A percentile compares a stretch with the other conserved stretches of the same genome.
Evolutionary conservation across 1,284 basidiomycete species (phyloP).

Genomic region (Puccinia coronata): DNA sequence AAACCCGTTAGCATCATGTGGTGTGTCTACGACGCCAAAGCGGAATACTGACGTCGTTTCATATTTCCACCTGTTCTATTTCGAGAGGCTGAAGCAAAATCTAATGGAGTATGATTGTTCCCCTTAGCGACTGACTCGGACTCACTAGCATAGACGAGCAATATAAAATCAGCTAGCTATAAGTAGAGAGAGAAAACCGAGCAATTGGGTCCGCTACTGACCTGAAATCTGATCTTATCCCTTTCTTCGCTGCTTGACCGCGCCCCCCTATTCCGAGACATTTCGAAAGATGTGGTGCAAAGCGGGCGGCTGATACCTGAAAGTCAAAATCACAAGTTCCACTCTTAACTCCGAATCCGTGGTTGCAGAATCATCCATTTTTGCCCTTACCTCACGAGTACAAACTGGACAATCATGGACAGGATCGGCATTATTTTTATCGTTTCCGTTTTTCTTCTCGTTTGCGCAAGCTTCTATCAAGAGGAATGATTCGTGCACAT

Average conservation of each 20-base stretch:
- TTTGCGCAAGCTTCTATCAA: not conserved
- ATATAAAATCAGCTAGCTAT: not conserved
- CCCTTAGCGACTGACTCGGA: slow-evolving; percentile 13
- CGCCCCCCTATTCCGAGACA: slow-evolving; percentile 39
- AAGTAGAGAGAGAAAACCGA: not conserved
- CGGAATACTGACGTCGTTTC: slow-evolving; percentile 25
- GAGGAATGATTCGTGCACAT: not conserved
- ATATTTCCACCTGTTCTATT: slow-evolving; percentile 24
- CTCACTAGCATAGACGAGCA: not conserved
- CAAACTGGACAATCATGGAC: slow-evolving; percentile 39
- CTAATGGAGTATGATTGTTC: not conserved
- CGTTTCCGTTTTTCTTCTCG: slow-evolving; percentile 33
- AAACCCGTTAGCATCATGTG: not conserved
- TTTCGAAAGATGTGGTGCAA: slow-evolving; percentile 47
- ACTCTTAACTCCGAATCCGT: not conserved
- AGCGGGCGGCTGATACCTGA: slow-evolving; percentile 45
- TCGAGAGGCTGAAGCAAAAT: not conserved
- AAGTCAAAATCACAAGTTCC: not conserved
- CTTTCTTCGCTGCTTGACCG: slow-evolving; percentile 28
- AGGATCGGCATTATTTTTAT: slow-evolving; percentile 14
- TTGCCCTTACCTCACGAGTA: slow-evolving; percentile 16
- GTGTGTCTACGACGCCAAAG: not conserved
- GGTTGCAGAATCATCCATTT: not conserved
- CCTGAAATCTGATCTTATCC: slow-evolving; percentile 13
- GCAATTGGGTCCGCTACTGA: not conserved